Percentiles rank a stretch among this genome's conserved stretches.
Conservation (phyloP, 805 yeast species). For the Myxozyma vanderwaltii region DNA sequence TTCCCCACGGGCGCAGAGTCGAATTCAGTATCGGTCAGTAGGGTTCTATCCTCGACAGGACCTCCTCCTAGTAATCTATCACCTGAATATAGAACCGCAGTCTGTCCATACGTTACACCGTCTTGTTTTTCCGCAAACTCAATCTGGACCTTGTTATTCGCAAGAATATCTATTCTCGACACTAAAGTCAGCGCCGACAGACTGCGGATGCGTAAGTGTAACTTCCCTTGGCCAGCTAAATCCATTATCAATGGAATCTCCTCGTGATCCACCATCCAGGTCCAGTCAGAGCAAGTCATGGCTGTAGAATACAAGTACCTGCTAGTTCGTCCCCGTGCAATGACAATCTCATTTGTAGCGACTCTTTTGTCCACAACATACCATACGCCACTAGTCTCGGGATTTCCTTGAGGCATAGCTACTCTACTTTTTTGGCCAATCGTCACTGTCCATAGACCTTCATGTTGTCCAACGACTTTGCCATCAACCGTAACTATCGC, state of each 20-base stretch:
- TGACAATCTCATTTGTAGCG: slow-evolving; percentile 70
- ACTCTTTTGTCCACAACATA: slow-evolving; percentile 72
- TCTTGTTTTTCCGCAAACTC: slow-evolving; percentile 52
- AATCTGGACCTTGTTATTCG: slow-evolving; percentile 42
- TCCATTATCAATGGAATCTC: slow-evolving; percentile 14
- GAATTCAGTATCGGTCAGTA: background rate
- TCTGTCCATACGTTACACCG: slow-evolving; percentile 92
- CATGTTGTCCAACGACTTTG: slow-evolving; percentile 73
- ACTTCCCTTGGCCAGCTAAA: slow-evolving; percentile 29
- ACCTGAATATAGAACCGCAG: slow-evolving; percentile 68
- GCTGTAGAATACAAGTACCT: slow-evolving; percentile 53
- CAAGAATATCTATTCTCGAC: background rate
- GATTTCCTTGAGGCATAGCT: slow-evolving; percentile 81
- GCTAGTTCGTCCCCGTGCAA: slow-evolving; percentile 70
- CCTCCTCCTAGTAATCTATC: slow-evolving; percentile 73
- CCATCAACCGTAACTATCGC: slow-evolving; percentile 77
- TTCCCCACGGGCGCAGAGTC: background rate
- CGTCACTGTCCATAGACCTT: slow-evolving; percentile 93
- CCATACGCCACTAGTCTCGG: slow-evolving; percentile 77
- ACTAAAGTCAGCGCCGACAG: slow-evolving; percentile 50
- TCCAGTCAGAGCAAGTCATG: slow-evolving; percentile 52
- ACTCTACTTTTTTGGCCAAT: slow-evolving; percentile 83
- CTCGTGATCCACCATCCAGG: slow-evolving; percentile 48
- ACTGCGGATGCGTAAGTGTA: slow-evolving; percentile 70
- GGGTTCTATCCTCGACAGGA: slow-evolving; percentile 37